Percentiles rank a stretch among this genome's conserved stretches.
Evolutionary conservation across 345 rosid species (phyloP).

Genomic region (Salix exigua): DNA sequence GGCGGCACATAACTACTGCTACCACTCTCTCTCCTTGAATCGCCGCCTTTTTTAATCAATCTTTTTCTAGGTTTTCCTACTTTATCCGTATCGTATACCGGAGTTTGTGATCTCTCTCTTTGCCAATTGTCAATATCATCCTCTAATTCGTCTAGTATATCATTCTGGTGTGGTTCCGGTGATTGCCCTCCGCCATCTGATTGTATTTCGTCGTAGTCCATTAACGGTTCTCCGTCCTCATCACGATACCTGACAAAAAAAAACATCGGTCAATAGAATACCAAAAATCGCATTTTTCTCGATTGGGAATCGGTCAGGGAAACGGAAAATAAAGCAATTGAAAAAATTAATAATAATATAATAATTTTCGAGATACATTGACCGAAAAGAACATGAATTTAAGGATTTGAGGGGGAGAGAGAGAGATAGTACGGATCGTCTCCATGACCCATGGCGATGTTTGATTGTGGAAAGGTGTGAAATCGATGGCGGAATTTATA

Average conservation of each 20-base stretch:
- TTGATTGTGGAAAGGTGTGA: not conserved
- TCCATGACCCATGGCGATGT: slow-evolving; percentile 52
- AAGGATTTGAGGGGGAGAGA: not conserved
- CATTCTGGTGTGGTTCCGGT: slow-evolving; percentile 44
- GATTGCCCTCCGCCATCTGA: slow-evolving; percentile 65
- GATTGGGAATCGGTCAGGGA: not conserved
- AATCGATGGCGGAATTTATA: not conserved
- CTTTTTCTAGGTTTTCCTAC: slow-evolving; percentile 72
- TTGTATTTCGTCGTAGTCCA: slow-evolving; percentile 77
- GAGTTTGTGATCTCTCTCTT: slow-evolving; percentile 57
- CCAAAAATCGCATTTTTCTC: not conserved
- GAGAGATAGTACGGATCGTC: slow-evolving; percentile 60
- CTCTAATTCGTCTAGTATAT: slow-evolving; percentile 45
- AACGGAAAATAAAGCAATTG: not conserved
- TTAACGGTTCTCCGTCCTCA: slow-evolving; percentile 90
- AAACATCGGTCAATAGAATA: not conserved
- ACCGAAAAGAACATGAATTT: not conserved
- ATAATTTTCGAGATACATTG: not conserved
- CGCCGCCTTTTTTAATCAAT: slow-evolving; percentile 67
- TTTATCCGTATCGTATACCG: slow-evolving; percentile 60
- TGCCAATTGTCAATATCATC: slow-evolving; percentile 63
- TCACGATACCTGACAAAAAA: slow-evolving; percentile 64
- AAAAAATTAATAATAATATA: not conserved
- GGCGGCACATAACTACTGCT: slow-evolving; percentile 26
- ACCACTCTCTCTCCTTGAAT: slow-evolving; percentile 22